Base-by-base conservation (phyloP, 2,329 filamentous ascomycete species). In the Parascedosporium putredinis region DNA sequence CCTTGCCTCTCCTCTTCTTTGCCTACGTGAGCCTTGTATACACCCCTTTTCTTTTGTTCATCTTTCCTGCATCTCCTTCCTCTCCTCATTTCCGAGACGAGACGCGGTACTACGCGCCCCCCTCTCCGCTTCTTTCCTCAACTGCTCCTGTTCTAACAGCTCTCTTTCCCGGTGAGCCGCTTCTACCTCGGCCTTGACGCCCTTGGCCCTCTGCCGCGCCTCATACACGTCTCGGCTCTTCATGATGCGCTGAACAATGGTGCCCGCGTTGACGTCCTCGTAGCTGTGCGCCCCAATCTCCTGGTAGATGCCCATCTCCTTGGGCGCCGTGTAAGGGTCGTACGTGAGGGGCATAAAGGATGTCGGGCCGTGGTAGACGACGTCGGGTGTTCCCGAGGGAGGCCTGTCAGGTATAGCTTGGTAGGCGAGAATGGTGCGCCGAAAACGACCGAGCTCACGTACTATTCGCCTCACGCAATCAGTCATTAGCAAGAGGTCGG, bases 291-390 rank as follows among this genome's bases (percentile, higher is more conserved):
- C 66, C 9, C 78, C 78, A 38, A 95, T 83, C 63, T 95, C 80
- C 36, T 73, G 76, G 72, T 95, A 95, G 61, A 98, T 88, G 29
- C 84, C 84, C 73, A 95, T 81, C 45, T 75, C 72, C 66, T 90
- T 93, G 49, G 89, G 83, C 12, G 81, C 87, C 24, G 75, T 73
- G 68, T 97, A 96, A 1, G 86, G 86, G 60, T 90, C 86, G 62
- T 86, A 86, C 5, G 82, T 87, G 22, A 81, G 62, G 61, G 82
- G 86, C 72, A 95, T 93, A 64, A 95, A 96, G 10, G 86, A 78
- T 0, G 93, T 98, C 5, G 89, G 88, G n/a, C 93, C 93, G 68
- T 98, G 93, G 67, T 97, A 98, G 53, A 98, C 87, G 24, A 82
- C 84, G 58, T 84, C 75, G 12, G 89, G 87, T 4, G 76, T 77